Evolutionary conservation across 768 basidiomycete genomes (phyloP), one percentile per base, ranked within the genome.

Genomic region (Serendipita vermifera): DNA sequence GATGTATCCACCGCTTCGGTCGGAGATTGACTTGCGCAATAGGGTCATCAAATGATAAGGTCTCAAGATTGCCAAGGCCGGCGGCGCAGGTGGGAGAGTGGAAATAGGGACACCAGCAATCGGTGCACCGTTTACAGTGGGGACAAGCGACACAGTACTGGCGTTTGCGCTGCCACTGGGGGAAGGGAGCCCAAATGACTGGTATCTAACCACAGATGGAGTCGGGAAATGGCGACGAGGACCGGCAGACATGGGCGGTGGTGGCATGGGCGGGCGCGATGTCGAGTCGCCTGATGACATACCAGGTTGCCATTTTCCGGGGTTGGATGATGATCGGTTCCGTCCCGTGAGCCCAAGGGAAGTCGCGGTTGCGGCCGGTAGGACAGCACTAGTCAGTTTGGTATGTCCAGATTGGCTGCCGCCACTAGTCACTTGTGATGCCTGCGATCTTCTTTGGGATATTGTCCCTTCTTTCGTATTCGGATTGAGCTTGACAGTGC

Each of bases 21-120:
- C 81, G 33, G 73, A 77, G 80, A 93, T 93, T 26, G 89, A 89
- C 54, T 73, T 78, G 58, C 81, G 75, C 33, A 94, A 71, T 22
- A 88, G 76, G 59, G 74, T 73, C 89, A 94, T 92, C 77, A 94
- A 77, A 66, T 91, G 85, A 65, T 92, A 94, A 7, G 91, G 91
- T 63, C 90, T 84, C 38, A 87, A 76, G 48, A 87, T 71, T 22
- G 83, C 74, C 62, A 90, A 86, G 3, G 72, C 70, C 4, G 88
- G 89, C 22, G 85, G 75, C 14, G 74, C 68, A 2, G 84, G 80
- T 4, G 88, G 89, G 33, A 88, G 74, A 2, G 87, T 85, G 2
- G 88, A 89, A 39, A 75, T 76, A 4, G 88, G 89, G 2, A 85
- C 84, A 11, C 79, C 81, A 38, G 24, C 57, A 17, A 55, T 32